Conservation (phyloP, 2,329 filamentous ascomycete genomes). For the Bisporella sp. region DNA sequence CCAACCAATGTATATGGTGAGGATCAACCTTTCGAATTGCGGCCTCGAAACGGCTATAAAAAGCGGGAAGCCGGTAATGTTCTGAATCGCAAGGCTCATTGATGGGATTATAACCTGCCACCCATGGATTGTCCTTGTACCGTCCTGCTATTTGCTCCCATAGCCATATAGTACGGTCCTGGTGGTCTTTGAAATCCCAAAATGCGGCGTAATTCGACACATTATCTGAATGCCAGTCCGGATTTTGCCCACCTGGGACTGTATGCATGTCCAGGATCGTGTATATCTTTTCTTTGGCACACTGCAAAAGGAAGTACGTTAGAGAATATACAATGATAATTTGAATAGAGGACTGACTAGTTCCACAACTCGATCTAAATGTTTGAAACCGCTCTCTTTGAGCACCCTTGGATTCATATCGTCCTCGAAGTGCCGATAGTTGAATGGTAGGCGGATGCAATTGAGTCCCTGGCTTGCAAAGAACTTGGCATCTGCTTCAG, state of each 20-base stretch:
- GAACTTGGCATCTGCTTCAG: constrained; percentile 49
- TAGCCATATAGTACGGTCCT: constrained; percentile 37
- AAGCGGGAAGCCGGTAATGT: constrained; percentile 31
- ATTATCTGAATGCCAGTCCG: constrained; percentile 40
- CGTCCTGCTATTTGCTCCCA: constrained; percentile 36
- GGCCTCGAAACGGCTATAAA: constrained; percentile 34
- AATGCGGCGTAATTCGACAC: constrained; percentile 34
- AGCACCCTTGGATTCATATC: constrained; percentile 42
- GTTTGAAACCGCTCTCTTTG: constrained; percentile 41
- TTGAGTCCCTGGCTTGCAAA: constrained; percentile 49
- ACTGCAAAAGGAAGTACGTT: constrained; percentile 13
- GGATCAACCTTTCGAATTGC: constrained; percentile 35
- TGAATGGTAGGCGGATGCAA: constrained; percentile 53
- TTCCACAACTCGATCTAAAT: constrained; percentile 41
- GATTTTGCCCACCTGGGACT: constrained; percentile 39
- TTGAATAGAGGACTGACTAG: constrained; percentile 19
- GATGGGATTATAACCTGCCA: constrained; percentile 26
- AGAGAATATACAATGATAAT: neutral
- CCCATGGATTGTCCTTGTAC: constrained; percentile 35
- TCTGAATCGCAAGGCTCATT: constrained; percentile 29
- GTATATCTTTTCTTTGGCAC: constrained; percentile 35
- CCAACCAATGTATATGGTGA: constrained; percentile 42
- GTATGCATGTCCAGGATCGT: constrained; percentile 39
- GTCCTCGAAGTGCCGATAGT: constrained; percentile 50
- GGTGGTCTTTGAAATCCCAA: constrained; percentile 40